phyloP scores from a whole-genome alignment of 805 yeast genomes.

The Metschnikowia anglica region DNA sequence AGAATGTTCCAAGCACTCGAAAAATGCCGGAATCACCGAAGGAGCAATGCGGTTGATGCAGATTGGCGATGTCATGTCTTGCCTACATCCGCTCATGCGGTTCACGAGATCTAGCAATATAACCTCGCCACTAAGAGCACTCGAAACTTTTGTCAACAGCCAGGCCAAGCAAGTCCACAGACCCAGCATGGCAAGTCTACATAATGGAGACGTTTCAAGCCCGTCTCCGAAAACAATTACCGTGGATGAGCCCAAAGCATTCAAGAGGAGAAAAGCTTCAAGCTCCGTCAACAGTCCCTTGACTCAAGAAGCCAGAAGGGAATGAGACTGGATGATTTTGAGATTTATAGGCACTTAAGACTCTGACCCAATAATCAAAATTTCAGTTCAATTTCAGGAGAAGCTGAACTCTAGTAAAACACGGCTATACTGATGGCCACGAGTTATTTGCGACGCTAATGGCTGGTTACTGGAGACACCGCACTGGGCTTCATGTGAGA shows the following conservation, averaged over 20 bases:
- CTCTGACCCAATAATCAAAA: no score
- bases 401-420: no score
- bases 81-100: slow-evolving; percentile 62
- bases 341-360: no score
- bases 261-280: slow-evolving; percentile 16
- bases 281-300: slow-evolving; percentile 15
- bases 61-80: slow-evolving; percentile 75
- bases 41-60: slow-evolving; percentile 70
- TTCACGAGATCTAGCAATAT: slow-evolving; percentile 50
- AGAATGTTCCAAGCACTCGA: slow-evolving; percentile 45
- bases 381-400: no score
- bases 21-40: slow-evolving; percentile 62
- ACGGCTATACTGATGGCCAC: no score
- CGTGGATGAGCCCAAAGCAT: slow-evolving; percentile 10
- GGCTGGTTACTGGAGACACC: no score
- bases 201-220: slow-evolving; percentile 3
- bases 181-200: background rate
- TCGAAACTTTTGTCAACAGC: slow-evolving; percentile 41
- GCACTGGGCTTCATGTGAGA: no score
- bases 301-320: slow-evolving; percentile 8
- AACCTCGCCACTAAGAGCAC: slow-evolving; percentile 54
- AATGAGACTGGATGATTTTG: no score
- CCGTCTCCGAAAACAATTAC: slow-evolving; percentile 14
- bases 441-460: no score
- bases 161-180: slow-evolving; percentile 16